Evolutionary conservation across 2,329 filamentous ascomycete genomes (phyloP), one percentile per base, ranked within the genome.

Genomic region (Tolypocladium tundrense): DNA sequence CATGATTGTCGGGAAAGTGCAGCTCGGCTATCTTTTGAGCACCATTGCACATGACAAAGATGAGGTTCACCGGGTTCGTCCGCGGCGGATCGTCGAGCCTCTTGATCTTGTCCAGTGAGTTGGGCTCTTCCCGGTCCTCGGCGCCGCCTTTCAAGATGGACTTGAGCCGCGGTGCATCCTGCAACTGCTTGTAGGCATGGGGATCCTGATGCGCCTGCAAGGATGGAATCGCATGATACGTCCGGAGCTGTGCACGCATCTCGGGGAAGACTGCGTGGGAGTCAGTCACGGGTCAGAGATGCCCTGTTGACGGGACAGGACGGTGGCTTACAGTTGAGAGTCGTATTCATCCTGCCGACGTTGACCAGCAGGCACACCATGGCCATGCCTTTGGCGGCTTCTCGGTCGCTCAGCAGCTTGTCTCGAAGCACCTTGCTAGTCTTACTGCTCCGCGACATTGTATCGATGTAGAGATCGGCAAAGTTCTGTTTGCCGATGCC

Each of bases 351-450:
- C 62, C 94, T 83, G 59, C 94, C 94, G 62, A 99, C 90, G 69
- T 99, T 99, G 71, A 99, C 94, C 66, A 99, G 77, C 63, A 99
- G 77, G 73, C 94, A 99, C 59, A 99, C 93, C 94, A 99, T 99
- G 56, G 94, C 94, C 94, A 99, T 99, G 68, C 91, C 93, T 72
- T 96, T 91, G 41, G 93, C 94, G 27, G 92, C 92, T 63, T 91
- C 87, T 67, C 90, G 87, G 71, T 99, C 94, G 64, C 88, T 94
- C 67, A 96, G 81, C 63, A 99, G 81, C 78, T 99, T 97, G 74
- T 99, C 94, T 72, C 96, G 91, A 62, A 99, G 80, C 54, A 99
- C 94, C 76, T 97, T 97, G 80, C 94, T 97, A 35, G 93, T 97
- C 79, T 99, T 99, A 80, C 91, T 97, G 76, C 94, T 99, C 72